Percentiles rank a stretch among this genome's conserved stretches.
These are phyloP conservation scores for Diaporthe vexans DNA, from an alignment of 2,329 filamentous ascomycete species.

Conservation along the genomic window DNA sequence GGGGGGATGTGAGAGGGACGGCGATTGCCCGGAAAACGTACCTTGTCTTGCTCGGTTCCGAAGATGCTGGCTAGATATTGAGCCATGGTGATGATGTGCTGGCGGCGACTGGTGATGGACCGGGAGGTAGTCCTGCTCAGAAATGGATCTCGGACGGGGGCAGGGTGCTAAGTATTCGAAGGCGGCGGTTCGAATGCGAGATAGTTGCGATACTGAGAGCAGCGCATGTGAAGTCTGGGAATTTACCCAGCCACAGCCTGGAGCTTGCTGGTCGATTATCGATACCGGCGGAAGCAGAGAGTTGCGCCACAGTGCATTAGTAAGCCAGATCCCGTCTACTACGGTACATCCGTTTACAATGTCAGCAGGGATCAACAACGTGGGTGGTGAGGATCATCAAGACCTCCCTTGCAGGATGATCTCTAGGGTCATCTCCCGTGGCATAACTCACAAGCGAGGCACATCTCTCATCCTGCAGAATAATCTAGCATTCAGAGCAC, in stretches of 20 bases:
- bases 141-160: constrained; percentile 27
- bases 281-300: constrained; percentile 3
- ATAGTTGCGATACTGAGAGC: neutral
- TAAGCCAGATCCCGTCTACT: neutral
- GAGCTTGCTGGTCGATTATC: constrained; percentile 9
- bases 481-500: neutral
- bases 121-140: neutral
- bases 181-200: neutral
- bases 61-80: constrained; percentile 99
- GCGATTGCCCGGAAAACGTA: constrained; percentile 25
- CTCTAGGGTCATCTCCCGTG: neutral
- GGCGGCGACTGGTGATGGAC: constrained; percentile 14
- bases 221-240: constrained; percentile 27
- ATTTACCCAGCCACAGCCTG: constrained; percentile 19
- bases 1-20: neutral
- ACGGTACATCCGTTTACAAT: too few relatives aligned
- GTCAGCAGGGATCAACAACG: neutral
- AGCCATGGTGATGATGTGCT: constrained; percentile 73
- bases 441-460: neutral
- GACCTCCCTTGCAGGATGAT: neutral
- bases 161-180: neutral
- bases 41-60: constrained; percentile 98
- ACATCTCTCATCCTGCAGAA: neutral
- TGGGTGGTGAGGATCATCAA: neutral
- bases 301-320: constrained; percentile 23